Conservation (phyloP, 148 eudicot genomes). For the Silene latifolia region DNA sequence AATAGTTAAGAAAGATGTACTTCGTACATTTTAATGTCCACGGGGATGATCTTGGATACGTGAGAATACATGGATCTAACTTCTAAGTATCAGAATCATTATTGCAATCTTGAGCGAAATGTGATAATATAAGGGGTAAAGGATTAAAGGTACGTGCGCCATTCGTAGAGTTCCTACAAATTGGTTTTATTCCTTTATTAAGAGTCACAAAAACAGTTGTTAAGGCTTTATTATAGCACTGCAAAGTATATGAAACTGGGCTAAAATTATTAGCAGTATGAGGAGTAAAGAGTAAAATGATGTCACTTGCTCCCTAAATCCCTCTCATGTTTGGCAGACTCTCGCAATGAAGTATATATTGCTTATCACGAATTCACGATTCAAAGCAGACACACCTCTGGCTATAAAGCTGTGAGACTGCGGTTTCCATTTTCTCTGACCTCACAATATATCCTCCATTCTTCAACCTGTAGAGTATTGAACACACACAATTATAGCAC, state of each 20-base stretch:
- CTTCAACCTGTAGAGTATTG: slow-evolving; percentile 44
- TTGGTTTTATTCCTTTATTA: not conserved
- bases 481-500: slow-evolving; percentile 6
- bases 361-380: not conserved
- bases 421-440: slow-evolving; percentile 78
- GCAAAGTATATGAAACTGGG: not conserved
- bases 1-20: not conserved
- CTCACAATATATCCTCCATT: slow-evolving; percentile 62
- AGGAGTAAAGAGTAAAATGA: not conserved
- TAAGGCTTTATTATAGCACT: not conserved
- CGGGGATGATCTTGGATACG: not conserved
- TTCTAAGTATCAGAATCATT: not conserved
- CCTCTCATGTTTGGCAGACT: not conserved
- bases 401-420: slow-evolving; percentile 40
- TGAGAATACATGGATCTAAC: not conserved
- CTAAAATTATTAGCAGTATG: not conserved
- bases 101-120: not conserved
- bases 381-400: slow-evolving; percentile 47
- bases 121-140: not conserved
- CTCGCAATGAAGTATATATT: not conserved
- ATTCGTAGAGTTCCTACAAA: not conserved
- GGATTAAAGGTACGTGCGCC: not conserved
- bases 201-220: not conserved
- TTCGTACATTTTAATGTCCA: not conserved
- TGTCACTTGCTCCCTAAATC: not conserved